phyloP scores from a whole-genome alignment of 805 yeast species.

The Monosporozyma aquatica region DNA sequence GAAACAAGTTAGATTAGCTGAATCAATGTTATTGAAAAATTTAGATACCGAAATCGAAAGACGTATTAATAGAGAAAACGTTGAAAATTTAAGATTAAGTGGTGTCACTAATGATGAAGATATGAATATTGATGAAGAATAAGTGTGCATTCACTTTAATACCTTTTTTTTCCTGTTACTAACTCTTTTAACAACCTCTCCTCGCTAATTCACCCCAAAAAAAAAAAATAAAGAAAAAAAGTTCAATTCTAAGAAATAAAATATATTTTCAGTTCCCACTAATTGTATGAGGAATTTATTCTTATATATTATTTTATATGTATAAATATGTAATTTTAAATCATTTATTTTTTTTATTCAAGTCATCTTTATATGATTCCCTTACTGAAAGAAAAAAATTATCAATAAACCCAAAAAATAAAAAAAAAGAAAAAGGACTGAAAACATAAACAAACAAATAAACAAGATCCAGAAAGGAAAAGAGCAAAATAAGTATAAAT shows the following conservation, averaged over 20 bases:
- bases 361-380: too few species aligned
- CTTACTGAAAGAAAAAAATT: neutral
- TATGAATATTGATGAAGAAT: neutral
- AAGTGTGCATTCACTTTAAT: too few species aligned
- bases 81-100: conserved; percentile 1
- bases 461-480: too few species aligned
- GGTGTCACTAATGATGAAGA: neutral
- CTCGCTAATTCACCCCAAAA: too few species aligned
- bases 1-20: conserved; percentile 47
- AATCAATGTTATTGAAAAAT: conserved; percentile 46
- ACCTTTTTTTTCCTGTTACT: too few species aligned
- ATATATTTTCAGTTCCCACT: too few species aligned
- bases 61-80: conserved; percentile 26
- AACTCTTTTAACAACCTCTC: too few species aligned
- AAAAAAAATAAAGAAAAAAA: too few species aligned
- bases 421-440: neutral
- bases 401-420: neutral
- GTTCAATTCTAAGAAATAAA: too few species aligned
- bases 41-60: conserved; percentile 51
- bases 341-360: neutral
- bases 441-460: neutral
- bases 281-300: too few species aligned
- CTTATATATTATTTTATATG: too few species aligned
- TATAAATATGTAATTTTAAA: neutral
- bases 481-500: too few species aligned